A percentile compares a stretch with the other conserved stretches of the same genome.
Conservation (phyloP, 768 basidiomycete species). For the Phaeolepiota aurea region DNA sequence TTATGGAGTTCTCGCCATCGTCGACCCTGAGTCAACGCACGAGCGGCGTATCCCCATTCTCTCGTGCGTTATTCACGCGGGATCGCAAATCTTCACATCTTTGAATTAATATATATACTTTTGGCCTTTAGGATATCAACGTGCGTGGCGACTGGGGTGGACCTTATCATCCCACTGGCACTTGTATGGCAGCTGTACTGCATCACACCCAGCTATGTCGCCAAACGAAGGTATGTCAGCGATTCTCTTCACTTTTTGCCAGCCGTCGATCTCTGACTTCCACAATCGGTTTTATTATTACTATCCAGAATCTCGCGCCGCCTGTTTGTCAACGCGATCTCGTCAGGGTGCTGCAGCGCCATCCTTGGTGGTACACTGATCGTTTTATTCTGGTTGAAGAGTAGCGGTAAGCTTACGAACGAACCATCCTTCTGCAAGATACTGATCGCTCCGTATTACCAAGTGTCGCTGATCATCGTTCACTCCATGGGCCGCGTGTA, state of each 20-base stretch:
- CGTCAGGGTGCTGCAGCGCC: slow-evolving; percentile 13
- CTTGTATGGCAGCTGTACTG: slow-evolving; percentile 11
- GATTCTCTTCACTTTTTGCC: no score
- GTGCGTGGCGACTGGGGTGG: slow-evolving; percentile 10
- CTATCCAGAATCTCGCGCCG: slow-evolving; percentile 8
- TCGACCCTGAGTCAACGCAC: background rate
- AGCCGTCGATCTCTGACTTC: no score
- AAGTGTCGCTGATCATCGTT: background rate
- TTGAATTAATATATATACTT: no score
- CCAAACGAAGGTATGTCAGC: slow-evolving; percentile 9
- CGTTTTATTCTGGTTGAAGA: slow-evolving; percentile 11
- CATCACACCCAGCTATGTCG: slow-evolving; percentile 9
- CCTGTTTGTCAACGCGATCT: slow-evolving; percentile 12
- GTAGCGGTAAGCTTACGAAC: slow-evolving; percentile 13
- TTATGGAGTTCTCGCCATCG: background rate
- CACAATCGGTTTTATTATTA: background rate
- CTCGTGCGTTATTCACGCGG: no score
- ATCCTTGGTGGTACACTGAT: slow-evolving; percentile 11
- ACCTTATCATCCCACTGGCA: slow-evolving; percentile 11
- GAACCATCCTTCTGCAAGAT: no score
- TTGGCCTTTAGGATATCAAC: no score
- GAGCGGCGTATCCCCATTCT: no score
- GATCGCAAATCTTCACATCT: no score
- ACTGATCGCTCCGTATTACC: no score
- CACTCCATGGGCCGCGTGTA: background rate